Evolutionary conservation across 1,139 yeast species (phyloP).

Genomic region (Geotrichum restrictum): DNA sequence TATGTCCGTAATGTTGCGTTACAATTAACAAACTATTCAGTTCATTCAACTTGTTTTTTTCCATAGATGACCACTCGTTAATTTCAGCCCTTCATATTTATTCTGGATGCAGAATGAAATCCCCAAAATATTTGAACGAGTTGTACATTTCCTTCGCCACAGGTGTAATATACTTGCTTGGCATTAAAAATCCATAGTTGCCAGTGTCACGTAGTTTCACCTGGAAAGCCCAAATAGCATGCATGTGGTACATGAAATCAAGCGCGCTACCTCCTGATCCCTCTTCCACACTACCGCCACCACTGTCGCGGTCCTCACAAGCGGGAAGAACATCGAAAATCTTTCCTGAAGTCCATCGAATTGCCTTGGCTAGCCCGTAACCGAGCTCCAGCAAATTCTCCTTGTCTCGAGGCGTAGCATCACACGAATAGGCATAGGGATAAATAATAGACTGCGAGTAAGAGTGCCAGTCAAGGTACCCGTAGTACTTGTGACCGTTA

Average conservation of each 20-base stretch:
- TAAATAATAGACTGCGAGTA: constrained; percentile 78
- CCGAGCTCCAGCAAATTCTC: constrained; percentile 79
- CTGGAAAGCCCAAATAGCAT: constrained; percentile 82
- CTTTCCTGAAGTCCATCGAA: constrained; percentile 59
- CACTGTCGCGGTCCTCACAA: constrained; percentile 62
- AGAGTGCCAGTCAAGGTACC: constrained; percentile 77
- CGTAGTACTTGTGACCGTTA: constrained; percentile 62
- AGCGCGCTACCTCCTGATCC: constrained; percentile 77
- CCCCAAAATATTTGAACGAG: constrained; percentile 65
- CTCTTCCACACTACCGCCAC: constrained; percentile 48
- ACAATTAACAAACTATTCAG: no score
- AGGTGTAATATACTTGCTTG: constrained; percentile 64
- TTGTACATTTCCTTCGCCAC: constrained; percentile 73
- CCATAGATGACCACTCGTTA: no score
- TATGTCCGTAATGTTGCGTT: no score
- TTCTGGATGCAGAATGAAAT: constrained; percentile 45
- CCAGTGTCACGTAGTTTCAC: constrained; percentile 80
- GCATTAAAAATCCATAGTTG: constrained; percentile 75
- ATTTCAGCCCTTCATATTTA: neutral
- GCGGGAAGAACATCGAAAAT: constrained; percentile 69
- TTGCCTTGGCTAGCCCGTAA: constrained; percentile 72
- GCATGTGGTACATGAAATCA: constrained; percentile 78
- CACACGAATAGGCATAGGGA: constrained; percentile 80
- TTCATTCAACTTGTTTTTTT: no score
- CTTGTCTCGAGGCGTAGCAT: constrained; percentile 65